Evolutionary conservation across 768 basidiomycete species (phyloP).

Genomic region (Filobasidium wieringae): DNA sequence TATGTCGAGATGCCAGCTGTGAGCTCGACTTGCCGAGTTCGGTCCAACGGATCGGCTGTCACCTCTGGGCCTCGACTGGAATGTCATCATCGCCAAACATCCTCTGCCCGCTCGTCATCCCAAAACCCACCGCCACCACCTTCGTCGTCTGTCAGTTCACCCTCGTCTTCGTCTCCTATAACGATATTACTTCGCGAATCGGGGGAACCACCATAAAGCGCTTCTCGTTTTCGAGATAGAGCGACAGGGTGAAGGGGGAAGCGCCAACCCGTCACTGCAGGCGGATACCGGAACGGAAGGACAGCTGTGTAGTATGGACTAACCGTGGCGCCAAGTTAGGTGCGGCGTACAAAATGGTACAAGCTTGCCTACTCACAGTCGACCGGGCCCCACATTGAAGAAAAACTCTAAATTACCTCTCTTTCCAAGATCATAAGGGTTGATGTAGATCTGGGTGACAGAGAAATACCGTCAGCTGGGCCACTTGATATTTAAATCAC

Average conservation of each 20-base stretch:
- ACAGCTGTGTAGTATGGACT: constrained; percentile 71
- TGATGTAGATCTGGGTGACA: constrained; percentile 57
- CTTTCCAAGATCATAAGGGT: constrained; percentile 83
- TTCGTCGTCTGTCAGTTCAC: constrained; percentile 78
- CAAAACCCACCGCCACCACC: constrained; percentile 35
- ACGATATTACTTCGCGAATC: constrained; percentile 22
- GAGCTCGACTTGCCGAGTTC: too few species aligned
- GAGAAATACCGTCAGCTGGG: not conserved
- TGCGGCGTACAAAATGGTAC: not conserved
- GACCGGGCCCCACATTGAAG: constrained; percentile 68
- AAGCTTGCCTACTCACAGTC: constrained; percentile 60
- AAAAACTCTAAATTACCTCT: constrained; percentile 66
- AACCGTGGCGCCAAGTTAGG: not conserved
- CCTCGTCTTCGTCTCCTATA: constrained; percentile 43
- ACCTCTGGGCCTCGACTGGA: too few species aligned
- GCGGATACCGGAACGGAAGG: constrained; percentile 63
- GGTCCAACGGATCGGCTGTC: too few species aligned
- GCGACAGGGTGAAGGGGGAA: constrained; percentile 8
- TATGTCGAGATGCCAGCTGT: too few species aligned
- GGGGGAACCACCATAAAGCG: constrained; percentile 51
- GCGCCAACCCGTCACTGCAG: constrained; percentile 66
- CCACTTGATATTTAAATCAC: not conserved
- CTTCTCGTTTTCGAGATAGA: constrained; percentile 53
- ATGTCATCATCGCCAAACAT: not conserved
- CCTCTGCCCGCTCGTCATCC: not conserved